Conservation (phyloP, 805 yeast species). For the Brettanomyces anomalus region DNA sequence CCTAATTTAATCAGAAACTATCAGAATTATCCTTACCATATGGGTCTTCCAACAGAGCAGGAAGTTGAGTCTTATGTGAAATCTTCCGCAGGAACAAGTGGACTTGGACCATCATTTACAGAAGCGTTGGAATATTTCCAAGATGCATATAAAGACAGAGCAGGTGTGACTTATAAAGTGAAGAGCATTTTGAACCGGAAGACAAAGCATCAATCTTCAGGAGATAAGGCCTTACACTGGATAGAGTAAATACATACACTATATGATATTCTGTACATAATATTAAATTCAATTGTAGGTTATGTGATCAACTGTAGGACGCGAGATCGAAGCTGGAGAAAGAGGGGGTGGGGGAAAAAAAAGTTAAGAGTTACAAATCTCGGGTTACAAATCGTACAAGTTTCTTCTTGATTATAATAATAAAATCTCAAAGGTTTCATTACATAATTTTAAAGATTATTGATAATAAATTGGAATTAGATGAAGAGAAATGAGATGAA, state of each 20-base stretch:
- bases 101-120: slow-evolving; percentile 51
- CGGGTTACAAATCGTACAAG: no score
- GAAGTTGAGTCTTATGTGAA: slow-evolving; percentile 58
- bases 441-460: no score
- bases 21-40: slow-evolving; percentile 43
- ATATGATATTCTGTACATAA: not conserved
- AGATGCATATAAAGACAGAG: slow-evolving; percentile 37
- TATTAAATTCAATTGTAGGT: not conserved
- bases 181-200: slow-evolving; percentile 51
- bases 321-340: no score
- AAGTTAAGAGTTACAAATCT: no score
- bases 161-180: slow-evolving; percentile 57
- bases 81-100: slow-evolving; percentile 42
- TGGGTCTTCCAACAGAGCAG: slow-evolving; percentile 72
- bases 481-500: slow-evolving; percentile 3
- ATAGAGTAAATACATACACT: slow-evolving; percentile 17
- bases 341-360: no score
- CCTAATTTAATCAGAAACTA: slow-evolving; percentile 27
- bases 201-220: slow-evolving; percentile 34
- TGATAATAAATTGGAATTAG: no score
- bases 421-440: no score
- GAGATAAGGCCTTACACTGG: slow-evolving; percentile 40
- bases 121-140: slow-evolving; percentile 63
- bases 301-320: no score
- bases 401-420: no score